Evolutionary conservation across 176 grass and related monocot genomes (phyloP).

Genomic region (Thinopyrum elongatum): DNA sequence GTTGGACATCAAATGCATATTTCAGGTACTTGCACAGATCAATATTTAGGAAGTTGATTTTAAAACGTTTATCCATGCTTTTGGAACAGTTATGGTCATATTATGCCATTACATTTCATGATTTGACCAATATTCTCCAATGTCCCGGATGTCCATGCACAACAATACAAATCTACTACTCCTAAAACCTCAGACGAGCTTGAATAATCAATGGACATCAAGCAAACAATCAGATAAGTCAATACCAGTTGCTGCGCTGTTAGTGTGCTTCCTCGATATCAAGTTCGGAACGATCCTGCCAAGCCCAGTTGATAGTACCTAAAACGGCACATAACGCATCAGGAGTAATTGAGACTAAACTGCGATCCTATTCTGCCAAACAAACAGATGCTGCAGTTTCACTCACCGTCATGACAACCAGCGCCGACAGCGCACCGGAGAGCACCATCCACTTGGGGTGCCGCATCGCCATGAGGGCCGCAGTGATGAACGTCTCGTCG

Average conservation of each 20-base stretch:
- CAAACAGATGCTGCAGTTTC: not conserved
- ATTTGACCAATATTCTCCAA: not conserved
- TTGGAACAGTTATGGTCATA: not conserved
- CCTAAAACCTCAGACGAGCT: not conserved
- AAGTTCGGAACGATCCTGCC: conserved; percentile 86
- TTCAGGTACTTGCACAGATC: not conserved
- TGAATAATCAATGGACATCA: not conserved
- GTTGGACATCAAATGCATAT: not conserved
- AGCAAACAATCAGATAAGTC: not conserved
- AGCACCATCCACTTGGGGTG: conserved; percentile 90
- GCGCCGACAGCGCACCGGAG: conserved; percentile 73
- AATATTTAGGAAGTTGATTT: not conserved
- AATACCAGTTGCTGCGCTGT: conserved; percentile 87
- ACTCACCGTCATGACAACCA: conserved; percentile 91
- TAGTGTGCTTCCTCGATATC: conserved; percentile 97
- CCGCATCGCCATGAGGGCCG: conserved; percentile 93
- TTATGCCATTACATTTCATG: not conserved
- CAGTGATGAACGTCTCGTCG: conserved; percentile 94
- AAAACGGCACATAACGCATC: not conserved
- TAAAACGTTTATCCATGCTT: not conserved
- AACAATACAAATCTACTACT: not conserved
- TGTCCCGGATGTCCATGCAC: not conserved
- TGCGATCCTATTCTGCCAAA: not conserved
- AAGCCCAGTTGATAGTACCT: conserved; percentile 83
- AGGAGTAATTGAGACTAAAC: not conserved